These are phyloP conservation scores for Aspergillus quadricinctus DNA, from an alignment of 2,329 filamentous ascomycete genomes.

Conservation along the genomic window DNA sequence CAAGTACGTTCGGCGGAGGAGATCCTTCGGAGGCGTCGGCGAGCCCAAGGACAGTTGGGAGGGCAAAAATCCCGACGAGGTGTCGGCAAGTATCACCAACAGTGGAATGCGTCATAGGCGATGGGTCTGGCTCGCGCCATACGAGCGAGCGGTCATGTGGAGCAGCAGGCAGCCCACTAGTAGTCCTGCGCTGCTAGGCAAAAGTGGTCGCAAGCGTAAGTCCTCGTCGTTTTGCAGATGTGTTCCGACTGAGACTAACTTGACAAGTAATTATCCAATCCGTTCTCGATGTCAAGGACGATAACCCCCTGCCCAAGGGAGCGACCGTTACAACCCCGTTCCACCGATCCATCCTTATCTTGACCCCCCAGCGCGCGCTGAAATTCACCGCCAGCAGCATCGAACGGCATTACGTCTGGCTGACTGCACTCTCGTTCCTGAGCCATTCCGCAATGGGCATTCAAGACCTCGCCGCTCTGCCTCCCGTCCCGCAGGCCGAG, in stretches of 20 bases:
- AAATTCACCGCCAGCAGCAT: slow-evolving; percentile 85
- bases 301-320: slow-evolving; percentile 77
- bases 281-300: slow-evolving; percentile 93
- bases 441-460: slow-evolving; percentile 81
- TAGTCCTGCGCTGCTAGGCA: slow-evolving; percentile 83
- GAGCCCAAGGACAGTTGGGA: slow-evolving; percentile 45
- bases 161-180: slow-evolving; percentile 94
- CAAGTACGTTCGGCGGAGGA: slow-evolving; percentile 56
- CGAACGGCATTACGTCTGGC: slow-evolving; percentile 91
- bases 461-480: slow-evolving; percentile 63
- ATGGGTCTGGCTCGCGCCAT: slow-evolving; percentile 98
- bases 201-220: slow-evolving; percentile 91
- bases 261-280: slow-evolving; percentile 82
- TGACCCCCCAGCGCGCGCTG: slow-evolving; percentile 87
- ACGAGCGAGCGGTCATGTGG: slow-evolving; percentile 95
- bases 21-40: slow-evolving; percentile 80
- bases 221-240: no score
- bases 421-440: slow-evolving; percentile 90
- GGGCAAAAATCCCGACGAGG: slow-evolving; percentile 60
- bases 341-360: slow-evolving; percentile 88
- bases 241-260: slow-evolving; percentile 13
- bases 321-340: slow-evolving; percentile 57
- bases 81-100: slow-evolving; percentile 63
- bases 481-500: slow-evolving; percentile 48
- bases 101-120: slow-evolving; percentile 77